Percentiles rank a stretch among this genome's conserved stretches.
Conservation (phyloP, 2,329 filamentous ascomycete species). For the Phoma sp. region DNA sequence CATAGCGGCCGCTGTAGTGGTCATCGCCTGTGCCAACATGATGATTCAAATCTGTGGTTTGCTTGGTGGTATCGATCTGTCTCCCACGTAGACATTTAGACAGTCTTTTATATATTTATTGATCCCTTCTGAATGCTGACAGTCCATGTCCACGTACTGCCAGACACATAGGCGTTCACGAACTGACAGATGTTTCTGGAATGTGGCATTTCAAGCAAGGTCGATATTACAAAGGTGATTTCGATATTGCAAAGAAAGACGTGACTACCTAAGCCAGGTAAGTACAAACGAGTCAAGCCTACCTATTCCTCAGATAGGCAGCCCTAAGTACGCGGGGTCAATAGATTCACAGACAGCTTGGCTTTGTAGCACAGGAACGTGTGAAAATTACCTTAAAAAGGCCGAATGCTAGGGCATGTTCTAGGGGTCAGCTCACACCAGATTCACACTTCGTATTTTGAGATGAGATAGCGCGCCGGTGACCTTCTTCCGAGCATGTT, state of each 20-base stretch:
- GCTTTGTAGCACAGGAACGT: slow-evolving; percentile 12
- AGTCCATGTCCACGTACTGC: too few species aligned
- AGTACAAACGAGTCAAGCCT: background rate
- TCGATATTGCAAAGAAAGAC: background rate
- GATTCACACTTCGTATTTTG: slow-evolving; percentile 3
- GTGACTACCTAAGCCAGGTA: slow-evolving; percentile 4
- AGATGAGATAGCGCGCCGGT: slow-evolving; percentile 2
- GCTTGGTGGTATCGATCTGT: background rate
- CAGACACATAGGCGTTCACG: background rate
- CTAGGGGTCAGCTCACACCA: slow-evolving; percentile 5
- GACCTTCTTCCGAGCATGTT: background rate
- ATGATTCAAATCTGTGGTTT: background rate
- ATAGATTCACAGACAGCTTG: slow-evolving; percentile 1
- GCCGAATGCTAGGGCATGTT: background rate
- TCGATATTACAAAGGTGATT: background rate
- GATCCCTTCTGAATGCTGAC: background rate
- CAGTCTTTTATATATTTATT: background rate
- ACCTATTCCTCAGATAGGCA: background rate
- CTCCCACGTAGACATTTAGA: background rate
- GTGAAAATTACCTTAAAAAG: background rate
- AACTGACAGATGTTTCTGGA: background rate
- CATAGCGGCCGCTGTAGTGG: slow-evolving; percentile 6
- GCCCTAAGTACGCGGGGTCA: background rate
- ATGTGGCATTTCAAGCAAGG: slow-evolving; percentile 16
- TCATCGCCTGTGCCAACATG: slow-evolving; percentile 7